A percentile compares a stretch with the other conserved stretches of the same genome.
phyloP scores from a whole-genome alignment of 768 basidiomycete species.

The Hysterangium stoloniferum region DNA sequence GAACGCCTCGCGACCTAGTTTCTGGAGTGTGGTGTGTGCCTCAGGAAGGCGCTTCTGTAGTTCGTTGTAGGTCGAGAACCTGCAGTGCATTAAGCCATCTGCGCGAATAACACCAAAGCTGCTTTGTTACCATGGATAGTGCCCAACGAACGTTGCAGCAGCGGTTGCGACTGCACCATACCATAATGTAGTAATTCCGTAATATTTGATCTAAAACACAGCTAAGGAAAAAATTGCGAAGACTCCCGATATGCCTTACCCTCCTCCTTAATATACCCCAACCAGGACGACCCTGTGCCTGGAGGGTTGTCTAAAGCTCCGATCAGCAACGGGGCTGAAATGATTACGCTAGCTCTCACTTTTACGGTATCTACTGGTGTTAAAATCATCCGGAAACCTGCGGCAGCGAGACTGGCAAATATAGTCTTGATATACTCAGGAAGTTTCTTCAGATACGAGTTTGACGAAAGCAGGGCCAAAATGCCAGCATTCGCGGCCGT shows the following conservation, averaged over 20 bases:
- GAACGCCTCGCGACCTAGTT: conserved; percentile 72
- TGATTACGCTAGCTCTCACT: not conserved
- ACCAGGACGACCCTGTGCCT: conserved; percentile 77
- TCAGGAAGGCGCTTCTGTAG: conserved; percentile 56
- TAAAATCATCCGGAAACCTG: conserved; percentile 81
- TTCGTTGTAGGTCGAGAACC: conserved; percentile 84
- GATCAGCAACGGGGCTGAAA: not conserved
- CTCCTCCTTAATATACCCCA: conserved; percentile 57
- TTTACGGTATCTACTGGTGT: conserved; percentile 93
- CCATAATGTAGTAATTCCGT: conserved; percentile 77
- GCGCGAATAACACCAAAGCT: too few relatives aligned
- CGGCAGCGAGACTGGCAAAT: conserved; percentile 73
- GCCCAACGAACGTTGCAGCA: conserved; percentile 88
- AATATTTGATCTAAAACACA: conserved; percentile 47
- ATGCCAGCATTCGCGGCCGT: conserved; percentile 93
- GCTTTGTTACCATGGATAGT: conserved; percentile 60
- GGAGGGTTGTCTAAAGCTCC: conserved; percentile 77
- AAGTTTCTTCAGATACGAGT: conserved; percentile 58
- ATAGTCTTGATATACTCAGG: conserved; percentile 65
- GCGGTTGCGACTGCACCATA: conserved; percentile 90
- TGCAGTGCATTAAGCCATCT: too few relatives aligned
- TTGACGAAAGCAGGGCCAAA: conserved; percentile 72
- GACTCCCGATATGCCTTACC: conserved; percentile 30
- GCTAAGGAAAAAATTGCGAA: not conserved
- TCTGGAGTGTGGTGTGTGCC: conserved; percentile 43